Evolutionary conservation across 805 yeast genomes (phyloP).

Genomic region (Candida chauliodis): DNA sequence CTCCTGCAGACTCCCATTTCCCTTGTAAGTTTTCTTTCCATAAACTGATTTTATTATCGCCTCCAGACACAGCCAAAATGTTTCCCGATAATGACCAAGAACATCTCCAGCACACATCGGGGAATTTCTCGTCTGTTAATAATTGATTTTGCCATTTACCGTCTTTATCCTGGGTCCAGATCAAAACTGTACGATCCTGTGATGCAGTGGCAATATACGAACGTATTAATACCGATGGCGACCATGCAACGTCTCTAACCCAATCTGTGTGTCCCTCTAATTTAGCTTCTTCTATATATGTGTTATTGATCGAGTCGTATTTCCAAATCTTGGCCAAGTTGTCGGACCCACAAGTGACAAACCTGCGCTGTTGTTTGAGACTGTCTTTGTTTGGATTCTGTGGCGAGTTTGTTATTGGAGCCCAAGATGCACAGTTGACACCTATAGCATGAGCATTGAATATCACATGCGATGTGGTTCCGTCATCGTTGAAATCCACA

Average conservation of each 20-base stretch:
- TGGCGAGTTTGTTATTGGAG: conserved; percentile 56
- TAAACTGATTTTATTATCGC: conserved; percentile 91
- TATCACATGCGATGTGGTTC: conserved; percentile 60
- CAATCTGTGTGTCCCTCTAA: conserved; percentile 93
- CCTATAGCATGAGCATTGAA: conserved; percentile 90
- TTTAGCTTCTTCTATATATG: conserved; percentile 68
- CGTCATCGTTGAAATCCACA: conserved; percentile 88
- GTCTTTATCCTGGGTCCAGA: conserved; percentile 82
- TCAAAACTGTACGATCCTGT: conserved; percentile 89
- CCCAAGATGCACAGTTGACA: conserved; percentile 94
- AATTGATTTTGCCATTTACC: conserved; percentile 79
- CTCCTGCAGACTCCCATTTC: conserved; percentile 97
- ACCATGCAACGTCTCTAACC: conserved; percentile 99
- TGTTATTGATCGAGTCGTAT: conserved; percentile 50
- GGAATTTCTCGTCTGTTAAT: conserved; percentile 76
- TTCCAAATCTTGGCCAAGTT: conserved; percentile 91
- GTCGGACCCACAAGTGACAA: conserved; percentile 95
- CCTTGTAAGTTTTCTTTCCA: conserved; percentile 96
- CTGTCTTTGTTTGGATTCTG: conserved; percentile 18
- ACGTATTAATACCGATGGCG: conserved; percentile 82
- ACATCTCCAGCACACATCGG: conserved; percentile 98
- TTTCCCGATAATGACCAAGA: conserved; percentile 97
- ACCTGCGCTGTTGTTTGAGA: conserved; percentile 54
- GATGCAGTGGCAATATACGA: conserved; percentile 95
- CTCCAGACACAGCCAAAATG: conserved; percentile 91